Base-by-base conservation (phyloP, 2,329 filamentous ascomycete genomes). In the Rhytidhysteron rufulum region DNA sequence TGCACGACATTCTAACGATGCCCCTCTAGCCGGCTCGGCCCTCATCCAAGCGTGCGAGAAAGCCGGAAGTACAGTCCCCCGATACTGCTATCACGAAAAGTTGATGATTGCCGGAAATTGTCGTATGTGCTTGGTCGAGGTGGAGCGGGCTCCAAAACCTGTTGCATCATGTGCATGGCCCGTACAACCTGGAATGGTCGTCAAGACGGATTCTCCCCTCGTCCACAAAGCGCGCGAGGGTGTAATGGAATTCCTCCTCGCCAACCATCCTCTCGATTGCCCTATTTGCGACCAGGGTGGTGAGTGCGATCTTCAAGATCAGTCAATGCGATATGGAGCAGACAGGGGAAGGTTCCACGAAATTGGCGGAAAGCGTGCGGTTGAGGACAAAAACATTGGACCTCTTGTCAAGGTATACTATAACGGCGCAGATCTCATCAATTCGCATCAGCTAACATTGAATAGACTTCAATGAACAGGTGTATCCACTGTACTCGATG, bases 81-180 rank as follows among this genome's bases (percentile, higher is more conserved):
- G 90, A 88, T 96, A 95, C 72, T 97, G 91, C 74, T 97, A 97
- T 72, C 91, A 96, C 80, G 91, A 97, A 86, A 97, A 98, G 74
- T 80, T 98, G 56, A 89, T 95, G 85, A 95, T 98, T 78, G 93
- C 93, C 62, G 93, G 93, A 71, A 98, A 97, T 73, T 98, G 93
- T 73, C 89, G 93, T 75, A 98, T 98, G 93, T 98, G 93, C 72
- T 75, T 98, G 63, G 93, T 98, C 63, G 93, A 98, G 76, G 93
- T 98, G 54, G 93, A 97, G 74, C 82, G 83, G 70, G 87, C 88
- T 45, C 93, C 93, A 44, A 98, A 98, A 74, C 93, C 93, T 45
- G 90, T 97, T 42, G 93, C 93, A 58, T 98, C 93, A 48, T 98
- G 93, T 71, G 93, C 93, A 56, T 98, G 93, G 93, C 93, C 93